Conservation (phyloP, 1,139 yeast genomes). For the Protomyces macrosporus region DNA sequence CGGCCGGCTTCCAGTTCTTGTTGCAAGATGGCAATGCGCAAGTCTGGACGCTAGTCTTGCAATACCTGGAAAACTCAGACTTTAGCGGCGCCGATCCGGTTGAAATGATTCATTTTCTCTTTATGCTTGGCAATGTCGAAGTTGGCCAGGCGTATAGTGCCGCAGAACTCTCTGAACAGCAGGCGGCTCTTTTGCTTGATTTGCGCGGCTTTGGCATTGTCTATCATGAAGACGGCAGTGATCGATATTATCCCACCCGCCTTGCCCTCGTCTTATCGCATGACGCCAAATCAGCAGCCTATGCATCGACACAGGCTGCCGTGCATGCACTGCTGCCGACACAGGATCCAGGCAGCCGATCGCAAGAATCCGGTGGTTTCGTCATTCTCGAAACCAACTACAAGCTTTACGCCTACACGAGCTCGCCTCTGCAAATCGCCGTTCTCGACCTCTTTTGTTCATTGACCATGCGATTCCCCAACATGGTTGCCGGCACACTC, state of each 20-base stretch:
- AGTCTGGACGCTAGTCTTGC: constrained; percentile 85
- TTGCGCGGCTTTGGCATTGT: constrained; percentile 87
- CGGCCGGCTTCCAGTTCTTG: constrained; percentile 86
- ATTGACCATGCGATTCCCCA: constrained; percentile 74
- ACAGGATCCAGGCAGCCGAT: constrained; percentile 34
- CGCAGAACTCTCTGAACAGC: constrained; percentile 69
- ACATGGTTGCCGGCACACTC: constrained; percentile 88
- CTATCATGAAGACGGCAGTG: constrained; percentile 56
- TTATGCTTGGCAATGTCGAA: constrained; percentile 87
- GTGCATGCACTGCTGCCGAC: constrained; percentile 34
- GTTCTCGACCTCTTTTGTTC: constrained; percentile 82
- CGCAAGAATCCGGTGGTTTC: constrained; percentile 50
- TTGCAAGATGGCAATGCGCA: constrained; percentile 91
- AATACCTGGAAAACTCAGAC: constrained; percentile 80
- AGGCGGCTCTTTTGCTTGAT: constrained; percentile 80
- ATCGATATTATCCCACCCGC: constrained; percentile 81
- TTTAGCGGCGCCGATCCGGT: constrained; percentile 90
- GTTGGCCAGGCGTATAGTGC: constrained; percentile 80
- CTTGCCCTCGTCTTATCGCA: constrained; percentile 87
- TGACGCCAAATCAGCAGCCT: constrained; percentile 47
- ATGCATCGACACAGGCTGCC: constrained; percentile 63
- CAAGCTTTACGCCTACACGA: constrained; percentile 83
- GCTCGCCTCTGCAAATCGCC: constrained; percentile 92
- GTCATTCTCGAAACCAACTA: constrained; percentile 89
- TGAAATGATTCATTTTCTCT: constrained; percentile 86